Percentiles rank a stretch among this genome's conserved stretches.
Evolutionary conservation across 148 eudicot genomes (phyloP).

Genomic region (Vaccinium macrocarpon): DNA sequence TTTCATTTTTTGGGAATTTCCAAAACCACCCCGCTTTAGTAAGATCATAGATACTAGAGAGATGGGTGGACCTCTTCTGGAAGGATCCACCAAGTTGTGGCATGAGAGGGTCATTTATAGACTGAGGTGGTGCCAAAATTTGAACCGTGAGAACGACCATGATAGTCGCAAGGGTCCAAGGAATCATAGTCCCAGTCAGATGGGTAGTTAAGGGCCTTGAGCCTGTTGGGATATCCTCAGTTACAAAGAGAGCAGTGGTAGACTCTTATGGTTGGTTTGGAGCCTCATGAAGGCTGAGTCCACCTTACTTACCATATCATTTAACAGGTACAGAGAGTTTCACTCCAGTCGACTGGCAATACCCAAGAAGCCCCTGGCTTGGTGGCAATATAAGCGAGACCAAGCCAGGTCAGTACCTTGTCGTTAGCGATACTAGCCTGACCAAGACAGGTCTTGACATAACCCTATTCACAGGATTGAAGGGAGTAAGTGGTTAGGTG

Average conservation of each 20-base stretch:
- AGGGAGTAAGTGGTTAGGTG: background rate
- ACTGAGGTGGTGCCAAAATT: background rate
- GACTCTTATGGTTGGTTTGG: background rate
- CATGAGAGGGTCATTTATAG: background rate
- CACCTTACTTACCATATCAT: background rate
- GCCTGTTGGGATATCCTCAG: background rate
- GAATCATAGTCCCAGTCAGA: background rate
- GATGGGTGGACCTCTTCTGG: background rate
- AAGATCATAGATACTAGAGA: background rate
- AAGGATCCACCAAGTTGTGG: background rate
- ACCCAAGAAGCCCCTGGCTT: too few relatives aligned
- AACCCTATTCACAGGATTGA: background rate
- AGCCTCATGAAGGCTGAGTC: background rate
- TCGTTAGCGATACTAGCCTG: background rate
- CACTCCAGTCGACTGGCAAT: too few relatives aligned
- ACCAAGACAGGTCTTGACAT: background rate
- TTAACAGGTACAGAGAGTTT: background rate
- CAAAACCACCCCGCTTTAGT: too few relatives aligned
- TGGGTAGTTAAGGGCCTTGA: background rate
- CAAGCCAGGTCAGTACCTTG: background rate
- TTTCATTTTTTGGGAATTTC: too few relatives aligned
- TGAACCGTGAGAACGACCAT: background rate
- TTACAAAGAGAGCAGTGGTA: background rate
- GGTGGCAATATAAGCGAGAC: too few relatives aligned
- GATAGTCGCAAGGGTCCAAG: background rate